These are phyloP conservation scores for Symbiodinium natans DNA, from an alignment of 73 alveolate species.

Conservation along the genomic window DNA sequence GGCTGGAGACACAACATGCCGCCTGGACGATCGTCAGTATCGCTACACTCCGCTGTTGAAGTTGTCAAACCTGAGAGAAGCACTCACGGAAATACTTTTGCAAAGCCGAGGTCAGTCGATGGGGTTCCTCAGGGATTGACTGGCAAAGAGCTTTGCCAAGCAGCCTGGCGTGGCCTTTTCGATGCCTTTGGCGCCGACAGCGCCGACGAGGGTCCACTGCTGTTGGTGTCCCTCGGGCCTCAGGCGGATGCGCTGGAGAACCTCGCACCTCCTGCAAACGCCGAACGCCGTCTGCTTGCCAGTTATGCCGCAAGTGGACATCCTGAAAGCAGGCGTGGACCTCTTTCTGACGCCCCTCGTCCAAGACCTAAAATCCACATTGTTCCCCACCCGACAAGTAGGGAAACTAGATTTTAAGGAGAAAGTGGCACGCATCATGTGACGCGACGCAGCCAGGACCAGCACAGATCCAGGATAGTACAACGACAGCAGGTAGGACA, in stretches of 20 bases:
- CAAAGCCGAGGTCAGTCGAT: not conserved
- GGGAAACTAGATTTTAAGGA: no score
- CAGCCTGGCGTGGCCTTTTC: constrained; percentile 43
- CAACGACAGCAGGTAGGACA: no score
- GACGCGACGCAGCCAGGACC: no score
- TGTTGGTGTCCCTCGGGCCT: constrained; percentile 42
- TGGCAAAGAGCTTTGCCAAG: constrained; percentile 45
- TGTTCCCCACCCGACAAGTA: no score
- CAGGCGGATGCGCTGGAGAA: constrained; percentile 49
- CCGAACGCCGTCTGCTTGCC: constrained; percentile 44
- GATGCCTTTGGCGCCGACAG: not conserved
- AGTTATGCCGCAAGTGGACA: constrained; percentile 40
- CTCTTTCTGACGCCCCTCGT: constrained; percentile 40
- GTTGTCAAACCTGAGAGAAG: no score
- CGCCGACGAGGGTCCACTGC: constrained; percentile 36
- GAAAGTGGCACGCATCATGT: no score
- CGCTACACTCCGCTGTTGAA: no score
- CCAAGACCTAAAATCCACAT: no score
- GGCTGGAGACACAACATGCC: not conserved
- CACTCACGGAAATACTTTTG: no score
- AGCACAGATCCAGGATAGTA: no score
- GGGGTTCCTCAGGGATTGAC: constrained; percentile 7
- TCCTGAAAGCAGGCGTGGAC: constrained; percentile 44
- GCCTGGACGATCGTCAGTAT: no score
- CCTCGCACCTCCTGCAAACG: constrained; percentile 11